Percentiles rank a stretch among this genome's conserved stretches.
These are phyloP conservation scores for Zarea fungicola DNA, from an alignment of 2,329 filamentous ascomycete genomes.

Conservation along the genomic window DNA sequence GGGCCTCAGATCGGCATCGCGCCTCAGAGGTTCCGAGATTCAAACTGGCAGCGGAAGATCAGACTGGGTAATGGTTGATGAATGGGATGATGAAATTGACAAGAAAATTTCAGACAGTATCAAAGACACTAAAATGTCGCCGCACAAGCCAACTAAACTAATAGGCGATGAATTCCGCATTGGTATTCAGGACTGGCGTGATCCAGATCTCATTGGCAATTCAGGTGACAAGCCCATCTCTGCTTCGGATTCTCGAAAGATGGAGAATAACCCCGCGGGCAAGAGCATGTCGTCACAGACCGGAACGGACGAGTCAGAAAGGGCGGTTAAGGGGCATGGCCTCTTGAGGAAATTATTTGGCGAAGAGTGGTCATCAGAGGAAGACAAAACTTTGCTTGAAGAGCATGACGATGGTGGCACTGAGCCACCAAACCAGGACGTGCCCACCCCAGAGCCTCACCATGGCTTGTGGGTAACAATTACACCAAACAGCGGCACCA, in stretches of 20 bases:
- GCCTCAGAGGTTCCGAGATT: conserved; percentile 43
- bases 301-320: conserved; percentile 1
- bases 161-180: conserved; percentile 65
- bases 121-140: conserved; percentile 29
- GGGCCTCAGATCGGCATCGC: conserved; percentile 27
- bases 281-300: neutral
- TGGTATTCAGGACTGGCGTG: conserved; percentile 82
- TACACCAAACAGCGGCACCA: conserved; percentile 81
- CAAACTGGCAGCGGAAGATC: conserved; percentile 67
- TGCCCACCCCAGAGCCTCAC: conserved; percentile 29
- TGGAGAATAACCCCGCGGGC: conserved; percentile 3
- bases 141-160: conserved; percentile 22
- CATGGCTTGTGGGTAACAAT: conserved; percentile 96
- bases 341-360: conserved; percentile 48
- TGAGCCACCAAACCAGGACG: conserved; percentile 13
- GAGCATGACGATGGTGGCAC: conserved; percentile 21
- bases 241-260: conserved; percentile 3
- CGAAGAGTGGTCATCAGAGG: conserved; percentile 29
- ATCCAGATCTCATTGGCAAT: conserved; percentile 53
- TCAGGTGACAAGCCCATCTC: conserved; percentile 14
- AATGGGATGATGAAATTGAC: conserved; percentile 56
- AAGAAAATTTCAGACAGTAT: conserved; percentile 37
- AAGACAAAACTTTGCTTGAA: conserved; percentile 15
- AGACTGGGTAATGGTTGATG: conserved; percentile 66
- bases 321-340: conserved; percentile 22